Conservation (phyloP, 768 basidiomycete genomes). For the Tulasnella sp. region DNA sequence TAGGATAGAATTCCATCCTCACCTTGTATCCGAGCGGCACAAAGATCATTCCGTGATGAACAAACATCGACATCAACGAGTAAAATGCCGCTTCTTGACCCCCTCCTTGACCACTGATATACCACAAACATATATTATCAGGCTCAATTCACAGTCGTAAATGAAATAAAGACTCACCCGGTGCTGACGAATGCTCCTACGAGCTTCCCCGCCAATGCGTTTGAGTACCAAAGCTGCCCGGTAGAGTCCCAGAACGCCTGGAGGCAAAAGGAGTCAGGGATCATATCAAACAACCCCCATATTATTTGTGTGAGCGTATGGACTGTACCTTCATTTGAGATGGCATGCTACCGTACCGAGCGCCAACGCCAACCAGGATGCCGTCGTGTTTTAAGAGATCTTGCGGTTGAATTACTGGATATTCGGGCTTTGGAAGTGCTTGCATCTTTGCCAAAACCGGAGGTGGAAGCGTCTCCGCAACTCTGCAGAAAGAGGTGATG, state of each 20-base stretch:
- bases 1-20: no score
- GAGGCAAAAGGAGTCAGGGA: not conserved
- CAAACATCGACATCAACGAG: conserved; percentile 41
- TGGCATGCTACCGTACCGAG: conserved; percentile 72
- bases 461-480: conserved; percentile 65
- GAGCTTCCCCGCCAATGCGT: conserved; percentile 62
- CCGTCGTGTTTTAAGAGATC: conserved; percentile 57
- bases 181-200: conserved; percentile 67
- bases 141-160: no score
- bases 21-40: conserved; percentile 60
- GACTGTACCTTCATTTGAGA: conserved; percentile 41
- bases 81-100: conserved; percentile 41
- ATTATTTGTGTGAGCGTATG: no score
- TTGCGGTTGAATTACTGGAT: conserved; percentile 52
- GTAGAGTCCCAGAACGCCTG: conserved; percentile 61
- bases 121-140: no score
- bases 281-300: no score
- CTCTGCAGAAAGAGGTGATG: no score
- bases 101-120: conserved; percentile 49
- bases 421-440: conserved; percentile 59
- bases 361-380: conserved; percentile 66
- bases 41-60: conserved; percentile 62
- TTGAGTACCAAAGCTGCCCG: conserved; percentile 49
- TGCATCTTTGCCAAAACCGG: conserved; percentile 60
- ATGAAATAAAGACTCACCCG: no score